Percentiles rank a stretch among this genome's conserved stretches.
Conservation (phyloP, 331 rosid species). For the Acacia pycnantha region DNA sequence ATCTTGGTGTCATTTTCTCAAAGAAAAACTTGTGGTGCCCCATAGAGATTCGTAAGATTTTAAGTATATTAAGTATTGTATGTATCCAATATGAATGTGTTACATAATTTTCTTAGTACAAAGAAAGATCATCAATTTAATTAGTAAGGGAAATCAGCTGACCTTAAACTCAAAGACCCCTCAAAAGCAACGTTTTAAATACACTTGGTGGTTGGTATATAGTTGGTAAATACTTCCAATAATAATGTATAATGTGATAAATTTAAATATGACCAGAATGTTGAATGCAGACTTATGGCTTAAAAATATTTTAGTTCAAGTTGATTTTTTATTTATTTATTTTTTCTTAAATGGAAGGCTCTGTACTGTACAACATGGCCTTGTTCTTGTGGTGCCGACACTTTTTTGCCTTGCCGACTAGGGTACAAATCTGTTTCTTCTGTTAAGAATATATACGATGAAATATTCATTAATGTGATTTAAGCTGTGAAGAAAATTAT, state of each 20-base stretch:
- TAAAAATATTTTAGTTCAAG: slow-evolving; percentile 10
- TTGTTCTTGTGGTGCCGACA: slow-evolving; percentile 29
- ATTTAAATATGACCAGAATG: slow-evolving; percentile 13
- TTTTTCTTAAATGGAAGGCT: not conserved
- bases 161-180: slow-evolving; percentile 4
- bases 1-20: too few species aligned
- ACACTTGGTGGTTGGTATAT: not conserved
- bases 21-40: not conserved
- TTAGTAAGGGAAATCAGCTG: slow-evolving; percentile 1
- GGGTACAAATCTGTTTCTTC: not conserved
- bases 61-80: not conserved
- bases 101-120: not conserved
- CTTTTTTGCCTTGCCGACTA: slow-evolving; percentile 26
- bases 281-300: slow-evolving; percentile 1
- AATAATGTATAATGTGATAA: not conserved
- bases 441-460: not conserved
- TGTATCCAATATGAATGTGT: not conserved
- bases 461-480: not conserved
- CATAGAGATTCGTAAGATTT: not conserved
- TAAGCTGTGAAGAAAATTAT: not conserved
- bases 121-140: not conserved
- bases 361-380: not conserved
- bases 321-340: slow-evolving; percentile 14
- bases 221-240: slow-evolving; percentile 16
- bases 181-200: not conserved